Evolutionary conservation across 2,329 filamentous ascomycete species (phyloP).

Genomic region (Moelleriella libera): DNA sequence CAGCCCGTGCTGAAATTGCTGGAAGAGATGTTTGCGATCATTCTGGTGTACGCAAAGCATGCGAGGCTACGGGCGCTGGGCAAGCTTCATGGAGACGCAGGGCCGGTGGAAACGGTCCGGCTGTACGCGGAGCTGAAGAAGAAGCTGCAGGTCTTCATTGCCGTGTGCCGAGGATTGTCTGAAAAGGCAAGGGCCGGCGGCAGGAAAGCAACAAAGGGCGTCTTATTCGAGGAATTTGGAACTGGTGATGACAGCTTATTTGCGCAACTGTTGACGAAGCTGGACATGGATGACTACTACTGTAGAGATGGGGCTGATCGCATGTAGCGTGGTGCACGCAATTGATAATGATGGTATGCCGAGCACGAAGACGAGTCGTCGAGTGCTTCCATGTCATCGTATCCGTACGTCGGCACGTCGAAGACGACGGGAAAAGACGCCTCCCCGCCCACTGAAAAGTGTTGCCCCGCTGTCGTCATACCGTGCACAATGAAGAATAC

Average conservation of each 20-base stretch:
- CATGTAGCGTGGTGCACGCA: too few relatives aligned
- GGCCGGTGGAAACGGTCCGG: conserved; percentile 14
- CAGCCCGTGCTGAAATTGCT: conserved; percentile 57
- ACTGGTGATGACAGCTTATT: conserved; percentile 42
- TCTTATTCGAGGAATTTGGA: conserved; percentile 15
- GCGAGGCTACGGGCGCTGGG: conserved; percentile 24
- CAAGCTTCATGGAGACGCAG: conserved; percentile 7
- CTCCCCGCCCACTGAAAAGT: too few relatives aligned
- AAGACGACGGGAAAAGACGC: not conserved
- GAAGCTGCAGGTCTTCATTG: conserved; percentile 62
- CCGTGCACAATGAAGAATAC: too few relatives aligned
- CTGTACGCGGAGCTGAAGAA: conserved; percentile 55
- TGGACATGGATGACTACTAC: conserved; percentile 63
- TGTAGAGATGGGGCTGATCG: conserved; percentile 9
- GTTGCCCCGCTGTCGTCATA: not conserved
- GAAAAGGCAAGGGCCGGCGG: conserved; percentile 40
- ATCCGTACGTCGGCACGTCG: too few relatives aligned
- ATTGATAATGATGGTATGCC: too few relatives aligned
- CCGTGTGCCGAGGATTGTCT: conserved; percentile 51
- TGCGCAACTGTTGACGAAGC: conserved; percentile 49
- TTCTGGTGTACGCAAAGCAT: conserved; percentile 57
- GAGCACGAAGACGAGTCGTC: too few relatives aligned
- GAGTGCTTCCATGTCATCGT: too few relatives aligned
- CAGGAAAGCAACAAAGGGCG: conserved; percentile 3
- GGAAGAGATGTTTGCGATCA: conserved; percentile 58